A percentile compares a stretch with the other conserved stretches of the same genome.
Evolutionary conservation across 1,139 yeast genomes (phyloP).

Genomic region (Oligophagozyma castellii): DNA sequence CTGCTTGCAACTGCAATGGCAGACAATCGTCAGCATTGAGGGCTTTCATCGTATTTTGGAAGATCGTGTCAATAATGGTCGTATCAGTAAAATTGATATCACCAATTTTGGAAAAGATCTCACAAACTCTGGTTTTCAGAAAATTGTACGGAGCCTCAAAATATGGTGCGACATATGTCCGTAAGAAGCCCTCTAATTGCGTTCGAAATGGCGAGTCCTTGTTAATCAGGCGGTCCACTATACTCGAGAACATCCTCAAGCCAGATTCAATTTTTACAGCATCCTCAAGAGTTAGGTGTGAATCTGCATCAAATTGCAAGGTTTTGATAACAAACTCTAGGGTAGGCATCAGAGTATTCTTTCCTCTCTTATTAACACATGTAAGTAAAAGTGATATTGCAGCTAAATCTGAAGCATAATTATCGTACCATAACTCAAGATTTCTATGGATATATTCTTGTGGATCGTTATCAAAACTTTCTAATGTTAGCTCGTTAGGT

Average conservation of each 20-base stretch:
- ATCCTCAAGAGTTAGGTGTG: slow-evolving; percentile 35
- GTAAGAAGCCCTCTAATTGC: slow-evolving; percentile 60
- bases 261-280: slow-evolving; percentile 74
- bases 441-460: slow-evolving; percentile 76
- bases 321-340: slow-evolving; percentile 51
- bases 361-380: slow-evolving; percentile 51
- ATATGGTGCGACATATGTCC: slow-evolving; percentile 56
- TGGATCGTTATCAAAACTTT: slow-evolving; percentile 77
- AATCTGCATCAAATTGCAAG: slow-evolving; percentile 29
- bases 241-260: slow-evolving; percentile 61
- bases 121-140: slow-evolving; percentile 74
- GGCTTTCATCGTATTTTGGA: slow-evolving; percentile 53
- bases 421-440: slow-evolving; percentile 51
- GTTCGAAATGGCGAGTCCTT: slow-evolving; percentile 44
- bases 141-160: slow-evolving; percentile 56
- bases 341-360: slow-evolving; percentile 47
- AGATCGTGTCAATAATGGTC: slow-evolving; percentile 39
- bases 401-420: slow-evolving; percentile 53
- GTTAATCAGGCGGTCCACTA: slow-evolving; percentile 44
- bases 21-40: slow-evolving; percentile 40
- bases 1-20: slow-evolving; percentile 76
- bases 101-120: slow-evolving; percentile 58
- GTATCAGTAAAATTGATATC: slow-evolving; percentile 41
- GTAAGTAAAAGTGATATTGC: slow-evolving; percentile 51
- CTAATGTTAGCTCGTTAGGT: slow-evolving; percentile 57